Percentiles rank a stretch among this genome's conserved stretches.
phyloP scores from a whole-genome alignment of 768 basidiomycete genomes.

The Mycena chlorophos region DNA sequence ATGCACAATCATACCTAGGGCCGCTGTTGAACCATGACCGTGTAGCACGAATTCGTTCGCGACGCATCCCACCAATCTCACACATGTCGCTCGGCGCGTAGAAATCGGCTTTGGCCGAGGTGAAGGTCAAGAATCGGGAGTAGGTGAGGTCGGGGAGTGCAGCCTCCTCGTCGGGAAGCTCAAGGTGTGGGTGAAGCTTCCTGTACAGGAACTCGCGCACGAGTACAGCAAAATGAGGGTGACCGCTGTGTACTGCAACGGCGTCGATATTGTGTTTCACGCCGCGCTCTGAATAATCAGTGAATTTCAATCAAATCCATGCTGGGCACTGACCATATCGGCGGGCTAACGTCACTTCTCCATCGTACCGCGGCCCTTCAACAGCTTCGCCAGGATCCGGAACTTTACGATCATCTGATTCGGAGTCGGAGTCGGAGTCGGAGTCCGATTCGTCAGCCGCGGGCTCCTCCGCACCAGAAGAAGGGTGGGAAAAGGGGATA shows the following conservation, averaged over 20 bases:
- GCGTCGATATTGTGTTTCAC: slow-evolving; percentile 9
- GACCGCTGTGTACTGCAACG: slow-evolving; percentile 9
- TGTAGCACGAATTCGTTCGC: slow-evolving; percentile 31
- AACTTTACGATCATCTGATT: not conserved
- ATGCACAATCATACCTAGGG: slow-evolving; percentile 32
- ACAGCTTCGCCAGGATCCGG: slow-evolving; percentile 2
- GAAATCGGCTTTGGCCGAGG: slow-evolving; percentile 33
- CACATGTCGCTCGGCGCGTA: too few relatives aligned
- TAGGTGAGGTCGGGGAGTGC: slow-evolving; percentile 22
- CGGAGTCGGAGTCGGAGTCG: too few relatives aligned
- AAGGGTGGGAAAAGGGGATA: not conserved
- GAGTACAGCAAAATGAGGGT: slow-evolving; percentile 16
- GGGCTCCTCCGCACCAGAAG: not conserved
- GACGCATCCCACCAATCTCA: too few relatives aligned
- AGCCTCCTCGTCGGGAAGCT: slow-evolving; percentile 2
- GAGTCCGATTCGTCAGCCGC: not conserved
- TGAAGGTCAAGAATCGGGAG: slow-evolving; percentile 25
- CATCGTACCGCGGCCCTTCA: slow-evolving; percentile 3
- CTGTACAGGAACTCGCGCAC: slow-evolving; percentile 19
- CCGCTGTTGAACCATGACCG: slow-evolving; percentile 28
- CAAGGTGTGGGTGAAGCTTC: slow-evolving; percentile 12
- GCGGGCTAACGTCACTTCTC: slow-evolving; percentile 9
- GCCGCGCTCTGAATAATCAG: not conserved
- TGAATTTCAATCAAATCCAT: not conserved
- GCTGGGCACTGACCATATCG: not conserved